phyloP scores from a whole-genome alignment of 1,284 basidiomycete species.

The Ganoderma sp. region DNA sequence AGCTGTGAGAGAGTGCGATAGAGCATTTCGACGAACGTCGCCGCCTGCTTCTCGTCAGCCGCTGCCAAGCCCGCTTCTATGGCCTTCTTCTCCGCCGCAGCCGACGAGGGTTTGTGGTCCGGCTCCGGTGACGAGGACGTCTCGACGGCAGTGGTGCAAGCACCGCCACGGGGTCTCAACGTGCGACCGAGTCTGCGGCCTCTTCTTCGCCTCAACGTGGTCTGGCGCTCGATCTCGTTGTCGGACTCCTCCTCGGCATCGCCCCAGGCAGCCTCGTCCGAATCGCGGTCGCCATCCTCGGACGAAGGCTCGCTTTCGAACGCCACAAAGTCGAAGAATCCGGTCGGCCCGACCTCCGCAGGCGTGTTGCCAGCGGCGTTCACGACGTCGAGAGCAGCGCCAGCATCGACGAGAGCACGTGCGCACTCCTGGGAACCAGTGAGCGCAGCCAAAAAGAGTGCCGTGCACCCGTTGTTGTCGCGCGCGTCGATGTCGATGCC shows the following conservation, averaged over 20 bases:
- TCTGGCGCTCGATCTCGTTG: constrained; percentile 36
- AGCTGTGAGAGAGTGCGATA: constrained; percentile 77
- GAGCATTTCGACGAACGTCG: constrained; percentile 69
- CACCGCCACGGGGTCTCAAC: constrained; percentile 24
- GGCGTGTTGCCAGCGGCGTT: constrained; percentile 82
- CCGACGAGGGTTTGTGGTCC: constrained; percentile 11
- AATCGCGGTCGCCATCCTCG: constrained; percentile 48
- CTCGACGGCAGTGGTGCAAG: constrained; percentile 9
- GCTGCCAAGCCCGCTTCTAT: constrained; percentile 31
- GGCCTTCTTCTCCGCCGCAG: constrained; percentile 35
- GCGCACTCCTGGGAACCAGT: constrained; percentile 71
- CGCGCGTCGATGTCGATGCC: constrained; percentile 83
- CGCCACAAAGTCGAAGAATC: constrained; percentile 57
- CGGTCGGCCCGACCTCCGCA: constrained; percentile 73
- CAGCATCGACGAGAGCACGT: constrained; percentile 73
- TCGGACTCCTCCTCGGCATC: constrained; percentile 74
- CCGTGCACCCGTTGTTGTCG: constrained; percentile 91
- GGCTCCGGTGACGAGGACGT: background rate
- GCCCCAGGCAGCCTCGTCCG: constrained; percentile 71
- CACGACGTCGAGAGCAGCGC: constrained; percentile 81
- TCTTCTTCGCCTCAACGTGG: constrained; percentile 6
- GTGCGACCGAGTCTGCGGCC: constrained; percentile 23
- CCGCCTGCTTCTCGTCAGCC: constrained; percentile 68
- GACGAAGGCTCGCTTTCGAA: constrained; percentile 32
- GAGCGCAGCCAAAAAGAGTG: constrained; percentile 87